Conservation (phyloP, 129 eudicot species). For the Flaveria brownii region DNA sequence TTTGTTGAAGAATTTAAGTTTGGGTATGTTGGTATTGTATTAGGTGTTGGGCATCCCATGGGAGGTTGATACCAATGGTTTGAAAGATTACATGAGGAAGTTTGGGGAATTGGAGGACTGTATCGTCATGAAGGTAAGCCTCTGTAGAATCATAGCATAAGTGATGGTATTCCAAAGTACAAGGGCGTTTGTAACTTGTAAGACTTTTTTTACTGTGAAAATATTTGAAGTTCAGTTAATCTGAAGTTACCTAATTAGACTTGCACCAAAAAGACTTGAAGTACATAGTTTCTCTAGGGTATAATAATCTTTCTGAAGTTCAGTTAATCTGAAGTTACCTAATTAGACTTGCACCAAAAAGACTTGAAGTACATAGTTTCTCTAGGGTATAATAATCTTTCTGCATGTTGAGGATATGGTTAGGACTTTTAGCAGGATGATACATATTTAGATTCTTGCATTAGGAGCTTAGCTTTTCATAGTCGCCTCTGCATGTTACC, state of each 20-base stretch:
- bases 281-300: too few species aligned
- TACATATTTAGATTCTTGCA: too few species aligned
- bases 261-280: not conserved
- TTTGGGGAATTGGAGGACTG: constrained; percentile 98
- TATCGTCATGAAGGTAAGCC: constrained; percentile 87
- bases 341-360: not conserved
- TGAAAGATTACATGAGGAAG: constrained; percentile 88
- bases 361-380: not conserved
- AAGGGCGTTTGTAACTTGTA: not conserved
- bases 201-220: not conserved
- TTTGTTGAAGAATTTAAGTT: not conserved
- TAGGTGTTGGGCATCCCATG: constrained; percentile 98
- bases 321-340: not conserved
- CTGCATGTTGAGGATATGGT: too few species aligned
- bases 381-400: too few species aligned
- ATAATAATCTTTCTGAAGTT: not conserved
- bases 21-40: not conserved
- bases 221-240: not conserved
- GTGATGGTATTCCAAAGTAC: not conserved
- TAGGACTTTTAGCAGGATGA: too few species aligned
- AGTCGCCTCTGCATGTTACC: too few species aligned
- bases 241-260: not conserved
- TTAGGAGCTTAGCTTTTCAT: too few species aligned
- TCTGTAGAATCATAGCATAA: constrained; percentile 7
- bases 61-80: constrained; percentile 86